A percentile compares a stretch with the other conserved stretches of the same genome.
Evolutionary conservation across 331 rosid species (phyloP).

Genomic region (Quercus lobata): DNA sequence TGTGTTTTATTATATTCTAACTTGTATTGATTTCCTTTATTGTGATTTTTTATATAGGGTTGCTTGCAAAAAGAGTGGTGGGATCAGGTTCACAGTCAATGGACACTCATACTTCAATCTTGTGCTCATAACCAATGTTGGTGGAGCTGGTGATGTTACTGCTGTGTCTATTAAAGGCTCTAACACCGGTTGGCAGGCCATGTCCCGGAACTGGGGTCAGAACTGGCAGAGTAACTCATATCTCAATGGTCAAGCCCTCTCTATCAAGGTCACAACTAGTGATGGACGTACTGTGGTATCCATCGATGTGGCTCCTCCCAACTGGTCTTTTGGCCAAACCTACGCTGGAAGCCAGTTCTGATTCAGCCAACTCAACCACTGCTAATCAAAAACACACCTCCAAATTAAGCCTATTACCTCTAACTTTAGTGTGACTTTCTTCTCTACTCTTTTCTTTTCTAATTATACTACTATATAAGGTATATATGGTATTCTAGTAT

Average conservation of each 20-base stretch:
- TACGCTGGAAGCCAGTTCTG: not conserved
- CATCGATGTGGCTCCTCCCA: conserved; percentile 17
- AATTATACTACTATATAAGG: not conserved
- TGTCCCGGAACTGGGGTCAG: conserved; percentile 35
- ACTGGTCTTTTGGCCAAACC: conserved; percentile 30
- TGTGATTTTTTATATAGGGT: not conserved
- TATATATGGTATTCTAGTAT: not conserved
- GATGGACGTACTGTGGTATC: conserved; percentile 25
- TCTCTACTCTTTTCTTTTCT: not conserved
- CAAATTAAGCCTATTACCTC: not conserved
- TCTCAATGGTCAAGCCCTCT: conserved; percentile 12
- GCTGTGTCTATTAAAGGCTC: conserved; percentile 21
- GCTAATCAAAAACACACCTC: too few species aligned
- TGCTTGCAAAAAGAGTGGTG: conserved; percentile 17
- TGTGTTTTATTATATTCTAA: too few species aligned
- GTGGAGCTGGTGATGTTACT: conserved; percentile 28
- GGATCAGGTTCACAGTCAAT: conserved; percentile 24
- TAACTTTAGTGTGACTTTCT: not conserved
- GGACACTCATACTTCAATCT: conserved; percentile 29
- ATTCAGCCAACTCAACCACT: not conserved
- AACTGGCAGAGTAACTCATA: conserved; percentile 29
- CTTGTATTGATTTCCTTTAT: too few species aligned
- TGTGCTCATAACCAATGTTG: conserved; percentile 27
- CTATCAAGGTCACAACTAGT: conserved; percentile 24
- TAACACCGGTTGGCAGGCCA: conserved; percentile 11